Evolutionary conservation across 192 early-diverging fungal species (phyloP).

Genomic region (Thoreauomyces humboldtii): DNA sequence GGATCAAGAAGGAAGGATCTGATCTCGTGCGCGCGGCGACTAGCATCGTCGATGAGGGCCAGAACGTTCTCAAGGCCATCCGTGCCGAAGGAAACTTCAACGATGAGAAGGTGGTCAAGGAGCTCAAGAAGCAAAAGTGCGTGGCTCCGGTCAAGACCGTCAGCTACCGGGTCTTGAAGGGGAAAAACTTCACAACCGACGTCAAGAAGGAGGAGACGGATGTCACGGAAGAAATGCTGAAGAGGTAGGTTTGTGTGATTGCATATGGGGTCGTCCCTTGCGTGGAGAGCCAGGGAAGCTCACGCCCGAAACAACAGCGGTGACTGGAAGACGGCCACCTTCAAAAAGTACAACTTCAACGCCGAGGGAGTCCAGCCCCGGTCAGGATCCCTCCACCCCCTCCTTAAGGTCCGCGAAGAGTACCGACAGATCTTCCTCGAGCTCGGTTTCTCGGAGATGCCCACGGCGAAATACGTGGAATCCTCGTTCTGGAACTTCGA

Average conservation of each 20-base stretch:
- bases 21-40: constrained; percentile 69
- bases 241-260: constrained; percentile 39
- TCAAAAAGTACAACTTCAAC: constrained; percentile 99
- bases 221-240: constrained; percentile 89
- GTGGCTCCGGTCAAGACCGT: constrained; percentile 40
- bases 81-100: constrained; percentile 54
- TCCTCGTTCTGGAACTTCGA: constrained; percentile 99
- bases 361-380: constrained; percentile 75
- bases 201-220: constrained; percentile 91
- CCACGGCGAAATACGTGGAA: constrained; percentile 94
- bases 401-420: constrained; percentile 99
- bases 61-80: constrained; percentile 70
- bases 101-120: constrained; percentile 65
- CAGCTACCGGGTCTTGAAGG: constrained; percentile 85
- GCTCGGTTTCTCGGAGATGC: constrained; percentile 98
- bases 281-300: too few relatives aligned
- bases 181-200: constrained; percentile 79
- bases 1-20: constrained; percentile 80
- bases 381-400: constrained; percentile 91
- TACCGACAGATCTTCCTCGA: constrained; percentile 99
- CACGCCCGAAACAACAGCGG: too few relatives aligned
- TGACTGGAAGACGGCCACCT: constrained; percentile 89
- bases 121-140: constrained; percentile 54
- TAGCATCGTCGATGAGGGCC: constrained; percentile 80
- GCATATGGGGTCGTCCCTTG: not conserved